Evolutionary conservation across 768 basidiomycete species (phyloP).

Genomic region (Auricularia sp.): DNA sequence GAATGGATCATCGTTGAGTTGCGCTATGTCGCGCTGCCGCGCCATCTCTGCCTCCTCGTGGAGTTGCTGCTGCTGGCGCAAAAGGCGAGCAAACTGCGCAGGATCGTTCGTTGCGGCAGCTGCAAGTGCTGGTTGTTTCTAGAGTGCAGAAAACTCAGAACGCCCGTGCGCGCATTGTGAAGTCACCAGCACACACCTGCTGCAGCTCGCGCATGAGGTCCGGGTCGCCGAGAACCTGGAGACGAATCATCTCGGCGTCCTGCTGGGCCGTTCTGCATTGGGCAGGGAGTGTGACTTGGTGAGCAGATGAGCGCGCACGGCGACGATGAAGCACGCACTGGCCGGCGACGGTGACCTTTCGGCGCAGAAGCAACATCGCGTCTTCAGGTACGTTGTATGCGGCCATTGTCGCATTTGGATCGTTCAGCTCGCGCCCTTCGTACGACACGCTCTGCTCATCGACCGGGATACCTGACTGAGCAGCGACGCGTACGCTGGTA

Average conservation of each 20-base stretch:
- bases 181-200: conserved; percentile 34
- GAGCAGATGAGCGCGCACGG: not conserved
- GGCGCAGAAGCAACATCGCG: conserved; percentile 58
- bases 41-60: conserved; percentile 44
- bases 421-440: conserved; percentile 54
- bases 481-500: not conserved
- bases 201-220: conserved; percentile 63
- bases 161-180: not conserved
- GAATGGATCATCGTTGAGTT: conserved; percentile 80
- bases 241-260: conserved; percentile 83
- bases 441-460: conserved; percentile 65
- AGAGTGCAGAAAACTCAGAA: conserved; percentile 1
- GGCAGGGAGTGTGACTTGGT: not conserved
- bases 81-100: conserved; percentile 61
- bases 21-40: conserved; percentile 50
- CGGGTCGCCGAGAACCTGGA: conserved; percentile 82
- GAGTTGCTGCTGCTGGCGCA: conserved; percentile 50
- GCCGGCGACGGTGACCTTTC: conserved; percentile 44
- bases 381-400: conserved; percentile 53
- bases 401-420: conserved; percentile 58
- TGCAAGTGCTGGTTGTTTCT: conserved; percentile 80
- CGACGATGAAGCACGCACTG: conserved; percentile 19
- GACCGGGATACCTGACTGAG: conserved; percentile 64
- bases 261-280: conserved; percentile 51
- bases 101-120: conserved; percentile 60